Conservation (phyloP, 495 filamentous ascomycete genomes). For the Penicillium odoratum region DNA sequence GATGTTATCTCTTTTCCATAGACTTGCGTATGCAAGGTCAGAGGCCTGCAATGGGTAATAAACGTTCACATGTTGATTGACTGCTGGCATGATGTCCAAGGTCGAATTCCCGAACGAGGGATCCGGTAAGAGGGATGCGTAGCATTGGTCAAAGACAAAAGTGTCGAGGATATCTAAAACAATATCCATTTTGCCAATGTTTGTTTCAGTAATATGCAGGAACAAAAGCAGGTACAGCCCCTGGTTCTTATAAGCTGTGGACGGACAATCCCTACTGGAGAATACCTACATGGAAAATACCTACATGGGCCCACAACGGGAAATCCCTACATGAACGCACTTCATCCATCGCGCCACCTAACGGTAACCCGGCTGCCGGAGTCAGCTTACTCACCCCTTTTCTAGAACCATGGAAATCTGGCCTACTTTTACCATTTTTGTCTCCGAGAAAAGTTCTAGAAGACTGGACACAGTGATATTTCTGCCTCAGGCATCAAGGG, state of each 20-base stretch:
- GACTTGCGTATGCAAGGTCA: slow-evolving; percentile 65
- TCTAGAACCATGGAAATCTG: neutral
- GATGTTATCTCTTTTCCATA: slow-evolving; percentile 65
- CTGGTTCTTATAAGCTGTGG: slow-evolving; percentile 4
- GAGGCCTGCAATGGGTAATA: slow-evolving; percentile 61
- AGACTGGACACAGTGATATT: too few relatives aligned
- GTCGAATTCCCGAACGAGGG: slow-evolving; percentile 23
- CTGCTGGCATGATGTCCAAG: slow-evolving; percentile 1
- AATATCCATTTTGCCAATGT: slow-evolving; percentile 65
- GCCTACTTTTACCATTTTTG: neutral
- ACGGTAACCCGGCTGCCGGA: neutral
- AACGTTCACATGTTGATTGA: slow-evolving; percentile 45
- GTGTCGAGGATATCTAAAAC: slow-evolving; percentile 73
- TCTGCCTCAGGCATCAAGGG: too few relatives aligned
- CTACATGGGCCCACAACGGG: slow-evolving; percentile 10
- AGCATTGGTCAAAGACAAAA: slow-evolving; percentile 67
- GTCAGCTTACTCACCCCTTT: neutral
- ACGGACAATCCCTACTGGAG: neutral
- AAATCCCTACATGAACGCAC: slow-evolving; percentile 5
- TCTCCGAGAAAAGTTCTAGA: too few relatives aligned
- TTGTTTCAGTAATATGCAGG: neutral
- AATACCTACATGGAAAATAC: slow-evolving; percentile 14
- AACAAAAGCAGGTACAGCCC: neutral
- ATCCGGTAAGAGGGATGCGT: slow-evolving; percentile 61
- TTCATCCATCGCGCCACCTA: too few relatives aligned